Percentiles rank a stretch among this genome's conserved stretches.
phyloP scores from a whole-genome alignment of 345 rosid genomes.

The Moringa oleifera region DNA sequence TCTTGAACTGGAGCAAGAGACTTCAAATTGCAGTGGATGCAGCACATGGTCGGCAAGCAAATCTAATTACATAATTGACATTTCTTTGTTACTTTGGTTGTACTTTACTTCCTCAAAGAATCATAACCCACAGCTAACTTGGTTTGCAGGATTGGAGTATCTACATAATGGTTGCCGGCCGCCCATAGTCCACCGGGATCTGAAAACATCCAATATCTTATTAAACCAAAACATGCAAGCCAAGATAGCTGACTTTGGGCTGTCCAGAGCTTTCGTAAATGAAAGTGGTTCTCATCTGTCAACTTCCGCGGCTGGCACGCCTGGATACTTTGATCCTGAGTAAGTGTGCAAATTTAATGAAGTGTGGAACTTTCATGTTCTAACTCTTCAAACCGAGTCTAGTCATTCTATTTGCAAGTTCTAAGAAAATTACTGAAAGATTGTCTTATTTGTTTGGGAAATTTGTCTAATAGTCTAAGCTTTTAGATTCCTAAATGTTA shows the following conservation, averaged over 20 bases:
- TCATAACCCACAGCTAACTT: neutral
- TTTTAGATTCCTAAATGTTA: too few species aligned
- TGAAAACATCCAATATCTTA: slow-evolving; percentile 37
- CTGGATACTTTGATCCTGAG: too few species aligned
- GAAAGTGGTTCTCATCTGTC: slow-evolving; percentile 27
- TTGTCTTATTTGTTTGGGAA: too few species aligned
- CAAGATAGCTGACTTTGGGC: slow-evolving; percentile 36
- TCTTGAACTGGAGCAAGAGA: slow-evolving; percentile 13
- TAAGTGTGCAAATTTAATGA: neutral
- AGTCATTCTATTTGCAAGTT: too few species aligned
- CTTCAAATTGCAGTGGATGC: slow-evolving; percentile 17
- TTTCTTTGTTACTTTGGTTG: too few species aligned
- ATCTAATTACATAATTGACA: too few species aligned
- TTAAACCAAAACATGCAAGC: slow-evolving; percentile 30
- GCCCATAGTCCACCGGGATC: slow-evolving; percentile 33
- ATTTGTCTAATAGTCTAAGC: too few species aligned
- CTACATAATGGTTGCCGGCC: too few species aligned
- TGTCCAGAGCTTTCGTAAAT: slow-evolving; percentile 23
- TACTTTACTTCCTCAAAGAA: too few species aligned
- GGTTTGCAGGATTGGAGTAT: slow-evolving; percentile 28
- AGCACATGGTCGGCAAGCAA: slow-evolving; percentile 17
- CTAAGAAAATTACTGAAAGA: too few species aligned
- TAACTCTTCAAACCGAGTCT: too few species aligned
- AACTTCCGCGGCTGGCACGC: slow-evolving; percentile 19
- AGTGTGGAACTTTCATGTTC: too few species aligned